Percentiles rank a stretch among this genome's conserved stretches.
phyloP scores from a whole-genome alignment of 1,139 yeast genomes.

The Suhomyces bokatorum region DNA sequence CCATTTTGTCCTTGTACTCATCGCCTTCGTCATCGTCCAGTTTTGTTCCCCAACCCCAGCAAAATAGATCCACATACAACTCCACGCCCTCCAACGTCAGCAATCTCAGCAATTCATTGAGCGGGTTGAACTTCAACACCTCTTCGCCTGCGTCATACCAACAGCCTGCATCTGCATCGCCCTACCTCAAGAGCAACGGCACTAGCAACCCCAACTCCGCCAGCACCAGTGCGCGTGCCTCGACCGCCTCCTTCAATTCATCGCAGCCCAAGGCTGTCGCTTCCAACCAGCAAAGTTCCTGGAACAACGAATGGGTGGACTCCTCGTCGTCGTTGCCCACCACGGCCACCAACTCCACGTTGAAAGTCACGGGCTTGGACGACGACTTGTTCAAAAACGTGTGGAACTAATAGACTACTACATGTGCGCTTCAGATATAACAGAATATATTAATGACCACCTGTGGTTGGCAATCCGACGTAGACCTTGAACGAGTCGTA shows the following conservation, averaged over 20 bases:
- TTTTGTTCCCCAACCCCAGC: constrained; percentile 29
- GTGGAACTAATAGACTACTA: constrained; percentile 17
- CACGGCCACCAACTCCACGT: constrained; percentile 1
- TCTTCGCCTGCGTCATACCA: constrained; percentile 1
- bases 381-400: constrained; percentile 48
- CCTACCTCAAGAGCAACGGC: neutral
- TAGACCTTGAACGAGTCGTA: constrained; percentile 92
- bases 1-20: constrained; percentile 85
- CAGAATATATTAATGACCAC: constrained; percentile 48
- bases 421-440: neutral
- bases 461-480: constrained; percentile 90
- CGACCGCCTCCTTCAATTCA: constrained; percentile 12
- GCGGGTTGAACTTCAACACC: constrained; percentile 34
- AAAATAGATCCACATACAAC: constrained; percentile 7
- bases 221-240: constrained; percentile 5
- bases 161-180: constrained; percentile 2
- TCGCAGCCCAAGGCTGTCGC: neutral
- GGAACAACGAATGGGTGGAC: constrained; percentile 46
- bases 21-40: constrained; percentile 54
- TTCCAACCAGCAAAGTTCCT: constrained; percentile 12
- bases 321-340: constrained; percentile 14
- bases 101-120: constrained; percentile 34
- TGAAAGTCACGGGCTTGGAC: constrained; percentile 27
- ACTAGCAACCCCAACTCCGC: constrained; percentile 3
- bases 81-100: constrained; percentile 16